These are phyloP conservation scores for Coprinopsis marcescibilis DNA, from an alignment of 768 basidiomycete species.

Conservation along the genomic window DNA sequence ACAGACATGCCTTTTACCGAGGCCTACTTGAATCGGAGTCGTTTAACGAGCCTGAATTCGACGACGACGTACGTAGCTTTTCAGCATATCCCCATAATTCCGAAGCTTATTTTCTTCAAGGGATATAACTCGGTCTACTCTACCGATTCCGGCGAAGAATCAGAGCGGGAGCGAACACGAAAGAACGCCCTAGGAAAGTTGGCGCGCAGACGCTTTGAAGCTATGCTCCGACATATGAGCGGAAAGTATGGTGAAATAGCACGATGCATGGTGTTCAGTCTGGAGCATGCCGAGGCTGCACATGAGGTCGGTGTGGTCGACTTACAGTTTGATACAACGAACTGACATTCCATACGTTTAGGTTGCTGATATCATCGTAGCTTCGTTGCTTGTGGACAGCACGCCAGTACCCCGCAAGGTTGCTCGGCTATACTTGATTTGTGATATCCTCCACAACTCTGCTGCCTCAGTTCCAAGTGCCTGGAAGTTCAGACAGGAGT, in stretches of 20 bases:
- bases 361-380: slow-evolving; percentile 87
- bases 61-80: slow-evolving; percentile 59
- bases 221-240: slow-evolving; percentile 81
- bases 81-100: background rate
- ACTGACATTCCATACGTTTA: too few species aligned
- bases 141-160: slow-evolving; percentile 91
- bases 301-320: slow-evolving; percentile 56
- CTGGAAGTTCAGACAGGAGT: slow-evolving; percentile 95
- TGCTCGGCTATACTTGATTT: slow-evolving; percentile 90
- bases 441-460: slow-evolving; percentile 97
- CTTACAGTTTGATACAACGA: background rate
- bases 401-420: slow-evolving; percentile 98
- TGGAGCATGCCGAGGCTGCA: slow-evolving; percentile 95
- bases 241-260: slow-evolving; percentile 89
- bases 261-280: slow-evolving; percentile 93
- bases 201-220: slow-evolving; percentile 81
- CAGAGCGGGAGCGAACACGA: slow-evolving; percentile 75
- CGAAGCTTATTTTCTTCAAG: slow-evolving; percentile 28
- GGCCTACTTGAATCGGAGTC: slow-evolving; percentile 58
- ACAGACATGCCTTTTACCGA: slow-evolving; percentile 63
- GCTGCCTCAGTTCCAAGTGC: slow-evolving; percentile 91
- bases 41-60: slow-evolving; percentile 61
- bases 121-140: slow-evolving; percentile 87
- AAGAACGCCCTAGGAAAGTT: slow-evolving; percentile 76
- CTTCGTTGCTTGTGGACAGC: slow-evolving; percentile 82